Evolutionary conservation across 192 early-diverging fungal species (phyloP).

Genomic region (Linnemannia elongata): DNA sequence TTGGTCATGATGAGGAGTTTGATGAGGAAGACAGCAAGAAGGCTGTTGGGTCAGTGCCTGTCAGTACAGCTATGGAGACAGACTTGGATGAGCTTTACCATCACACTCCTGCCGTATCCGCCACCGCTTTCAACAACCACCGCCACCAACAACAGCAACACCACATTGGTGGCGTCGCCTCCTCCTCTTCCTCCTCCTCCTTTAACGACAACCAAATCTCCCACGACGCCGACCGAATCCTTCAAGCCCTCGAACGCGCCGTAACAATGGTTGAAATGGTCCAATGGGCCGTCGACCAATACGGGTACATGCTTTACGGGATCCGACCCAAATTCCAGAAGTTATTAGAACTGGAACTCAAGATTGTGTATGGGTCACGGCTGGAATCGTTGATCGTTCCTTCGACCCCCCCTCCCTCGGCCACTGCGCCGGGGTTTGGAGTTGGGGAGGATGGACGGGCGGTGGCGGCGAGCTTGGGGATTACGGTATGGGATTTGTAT

Average conservation of each 20-base stretch:
- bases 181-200: too few species aligned
- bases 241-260: constrained; percentile 28
- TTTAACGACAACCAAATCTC: background rate
- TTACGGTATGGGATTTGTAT: constrained; percentile 1
- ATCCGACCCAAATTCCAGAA: constrained; percentile 59
- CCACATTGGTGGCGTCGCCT: background rate
- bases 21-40: background rate
- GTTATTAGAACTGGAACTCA: constrained; percentile 64
- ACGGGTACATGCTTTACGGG: constrained; percentile 63
- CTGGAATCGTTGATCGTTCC: constrained; percentile 13
- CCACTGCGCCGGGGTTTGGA: background rate
- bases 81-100: background rate
- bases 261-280: constrained; percentile 36
- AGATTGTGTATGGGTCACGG: constrained; percentile 29
- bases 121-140: background rate
- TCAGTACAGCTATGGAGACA: background rate
- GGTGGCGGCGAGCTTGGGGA: constrained; percentile 21
- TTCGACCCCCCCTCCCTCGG: background rate
- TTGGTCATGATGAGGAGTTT: background rate
- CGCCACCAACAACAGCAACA: background rate
- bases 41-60: background rate
- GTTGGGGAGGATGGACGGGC: background rate
- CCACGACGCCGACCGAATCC: constrained; percentile 22
- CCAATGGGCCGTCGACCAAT: constrained; percentile 69
- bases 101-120: background rate